Evolutionary conservation across 228 moss, liverwort and hornwort species (phyloP).

Genomic region (Sphagnum magellanicum): DNA sequence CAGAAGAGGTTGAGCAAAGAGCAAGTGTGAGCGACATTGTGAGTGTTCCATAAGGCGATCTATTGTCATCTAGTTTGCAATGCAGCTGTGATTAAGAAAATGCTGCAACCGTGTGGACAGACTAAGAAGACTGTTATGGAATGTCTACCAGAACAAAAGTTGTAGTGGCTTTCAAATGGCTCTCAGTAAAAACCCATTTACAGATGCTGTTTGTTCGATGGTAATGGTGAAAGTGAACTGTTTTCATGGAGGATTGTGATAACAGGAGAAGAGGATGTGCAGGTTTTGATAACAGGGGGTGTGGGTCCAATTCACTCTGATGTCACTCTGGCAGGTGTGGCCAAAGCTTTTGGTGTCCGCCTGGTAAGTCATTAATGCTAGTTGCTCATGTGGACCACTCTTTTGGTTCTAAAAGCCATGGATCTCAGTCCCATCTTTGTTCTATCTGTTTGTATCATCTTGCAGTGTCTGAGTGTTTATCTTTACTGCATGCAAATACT

Average conservation of each 20-base stretch:
- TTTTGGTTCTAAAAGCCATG: background rate
- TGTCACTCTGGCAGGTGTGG: constrained; percentile 32
- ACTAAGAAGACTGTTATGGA: too few relatives aligned
- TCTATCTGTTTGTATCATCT: background rate
- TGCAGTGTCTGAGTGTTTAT: background rate
- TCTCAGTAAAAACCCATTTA: background rate
- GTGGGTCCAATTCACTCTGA: constrained; percentile 30
- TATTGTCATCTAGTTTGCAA: too few relatives aligned
- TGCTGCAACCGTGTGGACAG: too few relatives aligned
- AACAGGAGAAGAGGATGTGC: background rate
- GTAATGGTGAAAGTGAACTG: background rate
- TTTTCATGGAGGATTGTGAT: background rate
- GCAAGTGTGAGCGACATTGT: constrained; percentile 25
- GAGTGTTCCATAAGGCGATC: background rate
- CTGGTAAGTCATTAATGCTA: constrained; percentile 10
- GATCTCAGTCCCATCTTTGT: background rate
- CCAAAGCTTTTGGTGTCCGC: constrained; percentile 30
- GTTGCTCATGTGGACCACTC: too few relatives aligned
- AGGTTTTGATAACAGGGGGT: constrained; percentile 29
- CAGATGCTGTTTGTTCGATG: background rate
- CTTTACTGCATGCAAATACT: too few relatives aligned
- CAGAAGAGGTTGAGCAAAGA: constrained; percentile 28
- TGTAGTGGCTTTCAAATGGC: background rate
- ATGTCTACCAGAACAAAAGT: too few relatives aligned
- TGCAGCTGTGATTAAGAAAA: too few relatives aligned